Conservation (phyloP, 345 rosid genomes). For the Leavenworthia alabamica region DNA sequence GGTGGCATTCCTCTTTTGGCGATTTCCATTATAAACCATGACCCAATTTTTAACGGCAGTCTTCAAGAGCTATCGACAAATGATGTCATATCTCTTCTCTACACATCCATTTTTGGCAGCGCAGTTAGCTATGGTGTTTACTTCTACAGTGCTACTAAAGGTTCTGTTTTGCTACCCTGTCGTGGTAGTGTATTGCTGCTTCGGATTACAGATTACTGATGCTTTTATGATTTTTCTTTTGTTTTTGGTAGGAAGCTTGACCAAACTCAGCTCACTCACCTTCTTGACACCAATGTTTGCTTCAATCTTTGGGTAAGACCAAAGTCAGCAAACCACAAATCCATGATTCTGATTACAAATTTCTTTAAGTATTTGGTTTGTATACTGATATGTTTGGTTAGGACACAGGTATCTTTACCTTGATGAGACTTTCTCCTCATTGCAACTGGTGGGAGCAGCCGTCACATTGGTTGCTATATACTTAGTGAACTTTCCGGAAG, state of each 20-base stretch:
- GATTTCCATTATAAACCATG: constrained; percentile 54
- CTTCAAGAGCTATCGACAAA: constrained; percentile 45
- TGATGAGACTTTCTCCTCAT: constrained; percentile 66
- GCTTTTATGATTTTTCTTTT: neutral
- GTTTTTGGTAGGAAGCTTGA: constrained; percentile 64
- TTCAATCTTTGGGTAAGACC: constrained; percentile 74
- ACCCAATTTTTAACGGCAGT: constrained; percentile 56
- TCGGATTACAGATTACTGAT: neutral
- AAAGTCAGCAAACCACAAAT: neutral
- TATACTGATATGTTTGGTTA: constrained; percentile 7
- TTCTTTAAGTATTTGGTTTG: neutral
- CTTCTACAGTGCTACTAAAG: constrained; percentile 90
- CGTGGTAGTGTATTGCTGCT: neutral
- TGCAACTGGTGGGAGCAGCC: constrained; percentile 70
- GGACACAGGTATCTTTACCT: constrained; percentile 65
- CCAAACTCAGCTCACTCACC: constrained; percentile 86
- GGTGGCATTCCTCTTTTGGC: constrained; percentile 77
- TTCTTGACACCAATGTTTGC: constrained; percentile 93
- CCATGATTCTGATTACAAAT: neutral
- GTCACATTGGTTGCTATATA: constrained; percentile 74
- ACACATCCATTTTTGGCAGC: constrained; percentile 85
- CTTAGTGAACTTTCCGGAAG: constrained; percentile 58
- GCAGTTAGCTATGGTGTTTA: constrained; percentile 92
- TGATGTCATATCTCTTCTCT: constrained; percentile 65
- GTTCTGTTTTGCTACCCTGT: constrained; percentile 27